Base-by-base conservation (phyloP, 1,284 basidiomycete species). In the Sphaerobolus stellatus region DNA sequence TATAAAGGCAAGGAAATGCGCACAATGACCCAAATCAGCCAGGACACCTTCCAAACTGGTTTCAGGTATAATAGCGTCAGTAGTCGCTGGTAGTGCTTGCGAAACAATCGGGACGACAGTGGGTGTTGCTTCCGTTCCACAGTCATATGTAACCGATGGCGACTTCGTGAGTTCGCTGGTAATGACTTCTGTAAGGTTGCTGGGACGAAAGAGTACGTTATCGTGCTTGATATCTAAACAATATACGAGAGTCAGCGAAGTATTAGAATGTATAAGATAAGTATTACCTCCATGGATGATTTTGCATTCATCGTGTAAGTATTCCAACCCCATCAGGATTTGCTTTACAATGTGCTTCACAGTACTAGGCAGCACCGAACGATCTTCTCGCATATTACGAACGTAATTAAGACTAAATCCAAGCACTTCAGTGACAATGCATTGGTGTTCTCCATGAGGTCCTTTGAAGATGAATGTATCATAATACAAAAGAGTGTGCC, bases 341-440 rank as follows among this genome's bases (percentile, higher is more conserved):
- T 79, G 76, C 59, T 73, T 75, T 7, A 71, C 22, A 11, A 44
- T 13, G 13, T 24, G 13, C 41, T 16, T 16, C 11, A 24, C 22
- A 11, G 13, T 44, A 20, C 22, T 44, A n/a, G 33, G 33, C 11
- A 36, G 33, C 11, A 11, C 11, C 13, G 13, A 11, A 11, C 33
- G 33, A 11, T 11, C 11, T 11, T 51, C 46, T 18, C 56, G n/a
- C 5, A 77, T 56, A 56, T 75, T 77, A n/a, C n/a, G n/a, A n/a
- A n/a, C n/a, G n/a, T n/a, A n/a, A n/a, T n/a, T n/a, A n/a, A n/a
- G n/a, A n/a, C n/a, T n/a, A 61, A 73, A 72, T 14, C 76, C 75
- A 27, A 78, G 68, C 20, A 75, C 75, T 61, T 78, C 76, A 50
- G 78, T 77, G 13, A 77, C 75, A 71, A 78, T 73, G 65, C 76